Conservation (phyloP, 768 basidiomycete species). For the Suillus luteus region DNA sequence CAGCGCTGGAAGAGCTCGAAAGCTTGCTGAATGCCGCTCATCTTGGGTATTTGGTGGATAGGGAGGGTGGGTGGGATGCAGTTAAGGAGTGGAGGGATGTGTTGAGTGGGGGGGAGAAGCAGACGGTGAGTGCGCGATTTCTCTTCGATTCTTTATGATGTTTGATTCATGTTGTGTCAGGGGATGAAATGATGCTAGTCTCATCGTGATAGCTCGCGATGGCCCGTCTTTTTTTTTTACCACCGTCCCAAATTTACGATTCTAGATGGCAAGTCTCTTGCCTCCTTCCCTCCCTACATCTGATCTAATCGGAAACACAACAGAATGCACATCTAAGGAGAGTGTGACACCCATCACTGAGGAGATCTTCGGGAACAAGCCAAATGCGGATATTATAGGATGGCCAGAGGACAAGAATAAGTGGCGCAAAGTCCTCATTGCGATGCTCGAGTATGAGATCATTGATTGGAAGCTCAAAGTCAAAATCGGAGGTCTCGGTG, state of each 20-base stretch:
- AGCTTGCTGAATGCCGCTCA: constrained; percentile 80
- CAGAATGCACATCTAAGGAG: constrained; percentile 92
- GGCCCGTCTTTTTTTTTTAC: constrained; percentile 86
- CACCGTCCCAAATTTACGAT: constrained; percentile 82
- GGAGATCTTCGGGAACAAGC: constrained; percentile 66
- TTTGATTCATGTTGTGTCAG: constrained; percentile 4
- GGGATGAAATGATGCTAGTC: not conserved
- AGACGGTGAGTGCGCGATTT: constrained; percentile 54
- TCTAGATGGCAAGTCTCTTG: constrained; percentile 47
- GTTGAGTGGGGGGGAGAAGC: constrained; percentile 95
- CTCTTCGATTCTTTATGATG: not conserved
- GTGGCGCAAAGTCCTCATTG: constrained; percentile 86
- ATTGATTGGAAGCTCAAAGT: constrained; percentile 98
- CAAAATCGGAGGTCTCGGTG: constrained; percentile 96
- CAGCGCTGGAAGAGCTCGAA: constrained; percentile 69
- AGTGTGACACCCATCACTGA: constrained; percentile 56
- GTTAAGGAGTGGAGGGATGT: constrained; percentile 97
- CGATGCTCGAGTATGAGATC: constrained; percentile 94
- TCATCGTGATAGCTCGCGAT: constrained; percentile 67
- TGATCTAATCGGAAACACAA: constrained; percentile 37
- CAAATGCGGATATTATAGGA: constrained; percentile 78
- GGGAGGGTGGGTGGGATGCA: constrained; percentile 90
- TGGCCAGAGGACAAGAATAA: constrained; percentile 95
- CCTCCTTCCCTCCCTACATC: constrained; percentile 39
- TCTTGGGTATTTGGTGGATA: constrained; percentile 77